Evolutionary conservation across 139 green algal genomes (phyloP).

Genomic region (Asterochloris erici): DNA sequence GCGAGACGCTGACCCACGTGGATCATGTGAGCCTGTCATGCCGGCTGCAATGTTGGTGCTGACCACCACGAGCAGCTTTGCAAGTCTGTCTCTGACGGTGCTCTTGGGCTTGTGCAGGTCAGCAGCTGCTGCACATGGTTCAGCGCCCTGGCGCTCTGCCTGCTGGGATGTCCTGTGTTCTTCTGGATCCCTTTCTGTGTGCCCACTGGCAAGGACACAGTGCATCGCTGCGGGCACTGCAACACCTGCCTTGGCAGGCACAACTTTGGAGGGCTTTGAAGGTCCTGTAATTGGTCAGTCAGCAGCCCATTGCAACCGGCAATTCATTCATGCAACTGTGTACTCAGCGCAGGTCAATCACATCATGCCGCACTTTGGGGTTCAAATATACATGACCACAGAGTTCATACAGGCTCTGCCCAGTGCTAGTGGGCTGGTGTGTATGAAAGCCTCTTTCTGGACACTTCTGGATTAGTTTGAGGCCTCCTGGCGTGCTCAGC

Average conservation of each 20-base stretch:
- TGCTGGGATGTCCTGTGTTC: constrained; percentile 1
- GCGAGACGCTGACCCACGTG: too few species aligned
- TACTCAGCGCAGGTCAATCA: constrained; percentile 75
- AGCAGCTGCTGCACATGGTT: constrained; percentile 14
- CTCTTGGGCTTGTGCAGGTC: background rate
- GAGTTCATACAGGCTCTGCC: constrained; percentile 89
- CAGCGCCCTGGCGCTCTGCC: background rate
- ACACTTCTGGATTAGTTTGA: constrained; percentile 87
- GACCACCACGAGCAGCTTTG: background rate
- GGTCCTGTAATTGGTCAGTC: constrained; percentile 9
- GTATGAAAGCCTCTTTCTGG: constrained; percentile 85
- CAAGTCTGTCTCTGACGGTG: background rate
- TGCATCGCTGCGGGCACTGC: constrained; percentile 10
- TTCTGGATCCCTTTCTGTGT: constrained; percentile 15
- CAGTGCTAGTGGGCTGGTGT: constrained; percentile 64
- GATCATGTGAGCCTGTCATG: background rate
- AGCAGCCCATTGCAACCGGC: constrained; percentile 17
- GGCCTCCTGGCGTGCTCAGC: constrained; percentile 81
- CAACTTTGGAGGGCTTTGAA: background rate
- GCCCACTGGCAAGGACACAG: constrained; percentile 11
- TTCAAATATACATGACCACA: constrained; percentile 93
- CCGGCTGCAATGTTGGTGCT: background rate
- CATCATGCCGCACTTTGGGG: constrained; percentile 60
- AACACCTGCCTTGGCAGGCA: constrained; percentile 2
- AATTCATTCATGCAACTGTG: constrained; percentile 4